Base-by-base conservation (phyloP, 2,329 filamentous ascomycete species). In the Aschersonia sp. region DNA sequence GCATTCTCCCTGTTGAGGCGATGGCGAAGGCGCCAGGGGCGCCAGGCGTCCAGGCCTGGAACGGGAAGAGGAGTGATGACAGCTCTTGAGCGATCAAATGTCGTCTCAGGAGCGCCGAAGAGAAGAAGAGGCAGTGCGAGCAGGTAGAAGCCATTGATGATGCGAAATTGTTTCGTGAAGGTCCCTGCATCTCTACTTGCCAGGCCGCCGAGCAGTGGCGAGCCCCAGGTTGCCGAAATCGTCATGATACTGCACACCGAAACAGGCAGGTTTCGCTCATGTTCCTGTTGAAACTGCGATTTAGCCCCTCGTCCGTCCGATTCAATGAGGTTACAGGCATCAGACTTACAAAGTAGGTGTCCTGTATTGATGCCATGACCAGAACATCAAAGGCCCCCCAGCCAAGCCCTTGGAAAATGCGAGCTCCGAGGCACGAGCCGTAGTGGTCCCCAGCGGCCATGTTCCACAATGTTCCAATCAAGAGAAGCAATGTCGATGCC, bases 341-440 rank as follows among this genome's bases (percentile, higher is more conserved):
- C 12, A 12, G 8, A 37, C 71, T 59, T 57, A 78, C 75, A 55
- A 75, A 79, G 56, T 70, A 79, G 1, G 72, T 72, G 53, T 80
- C 76, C 44, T 75, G 68, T 45, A 80, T 72, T 2, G 71, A 73
- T 2, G 66, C 68, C 33, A 72, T 59, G 32, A 76, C 63, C 40
- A 79, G 58, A 5, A 68, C 70, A 53, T 80, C 76, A 50, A 79
- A 76, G 9, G 71, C 69, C 5, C 76, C 76, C 72, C 76, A 78
- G n/a, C 71, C 76, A 0, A 79, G 48, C 1, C 75, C 75, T 55
- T 79, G 74, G 35, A 79, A 65, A 14, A 76, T 55, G 8, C 76
- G 67, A 2, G 74, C 70, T 0, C 66, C 67, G 67, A 78, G 69
- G 54, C 70, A 71, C 48, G 71, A 63, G 7, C 59, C 61, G 47